phyloP scores from a whole-genome alignment of 371 early-diverging fungal species.

The Lichtheimia ornata region DNA sequence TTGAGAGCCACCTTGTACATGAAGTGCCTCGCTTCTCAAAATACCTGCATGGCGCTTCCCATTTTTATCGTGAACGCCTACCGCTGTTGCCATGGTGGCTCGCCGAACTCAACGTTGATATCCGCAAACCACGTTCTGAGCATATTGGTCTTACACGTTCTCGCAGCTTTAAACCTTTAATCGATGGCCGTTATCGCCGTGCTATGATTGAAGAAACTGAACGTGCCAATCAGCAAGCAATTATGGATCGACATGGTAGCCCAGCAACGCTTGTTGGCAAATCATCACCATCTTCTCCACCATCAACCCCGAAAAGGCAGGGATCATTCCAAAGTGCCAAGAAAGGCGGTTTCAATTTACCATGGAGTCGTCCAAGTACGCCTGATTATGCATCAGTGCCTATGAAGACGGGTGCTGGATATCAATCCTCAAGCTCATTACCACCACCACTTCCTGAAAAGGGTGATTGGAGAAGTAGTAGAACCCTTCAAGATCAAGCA shows the following conservation, averaged over 20 bases:
- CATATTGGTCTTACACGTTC: conserved; percentile 30
- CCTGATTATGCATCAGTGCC: too few relatives aligned
- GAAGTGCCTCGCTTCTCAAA: conserved; percentile 98
- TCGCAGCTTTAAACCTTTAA: conserved; percentile 34
- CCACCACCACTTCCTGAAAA: conserved; percentile 10
- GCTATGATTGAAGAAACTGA: conserved; percentile 34
- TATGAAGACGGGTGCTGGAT: too few relatives aligned
- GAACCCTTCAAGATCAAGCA: not conserved
- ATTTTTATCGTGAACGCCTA: conserved; percentile 26
- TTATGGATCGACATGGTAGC: conserved; percentile 6
- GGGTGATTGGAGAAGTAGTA: too few relatives aligned
- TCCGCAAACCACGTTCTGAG: conserved; percentile 39
- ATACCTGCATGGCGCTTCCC: conserved; percentile 91
- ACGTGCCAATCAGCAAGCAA: conserved; percentile 24
- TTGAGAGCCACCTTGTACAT: conserved; percentile 87
- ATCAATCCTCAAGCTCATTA: not conserved
- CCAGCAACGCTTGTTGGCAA: not conserved
- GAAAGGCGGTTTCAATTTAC: too few relatives aligned
- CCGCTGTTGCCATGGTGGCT: conserved; percentile 36
- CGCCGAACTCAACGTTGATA: conserved; percentile 48
- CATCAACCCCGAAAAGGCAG: not conserved
- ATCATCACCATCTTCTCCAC: not conserved
- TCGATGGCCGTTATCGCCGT: conserved; percentile 37
- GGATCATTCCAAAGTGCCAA: not conserved
- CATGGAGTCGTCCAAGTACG: too few relatives aligned